A percentile compares a stretch with the other conserved stretches of the same genome.
Evolutionary conservation across 1,284 basidiomycete species (phyloP).

Genomic region (Tetrapyrgos nigripes): DNA sequence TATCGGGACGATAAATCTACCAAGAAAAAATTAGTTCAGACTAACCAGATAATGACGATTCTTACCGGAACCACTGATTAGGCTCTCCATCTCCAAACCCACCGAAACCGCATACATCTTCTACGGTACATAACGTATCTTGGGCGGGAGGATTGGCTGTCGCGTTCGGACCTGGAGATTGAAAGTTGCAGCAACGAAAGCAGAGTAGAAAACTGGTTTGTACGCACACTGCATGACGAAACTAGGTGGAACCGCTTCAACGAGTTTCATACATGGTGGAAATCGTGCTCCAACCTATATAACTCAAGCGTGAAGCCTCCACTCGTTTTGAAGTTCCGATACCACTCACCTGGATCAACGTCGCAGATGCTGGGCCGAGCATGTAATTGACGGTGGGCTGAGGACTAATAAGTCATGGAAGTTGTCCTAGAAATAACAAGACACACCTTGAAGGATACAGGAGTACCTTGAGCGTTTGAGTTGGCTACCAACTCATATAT

Average conservation of each 20-base stretch:
- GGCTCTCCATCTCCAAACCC: slow-evolving; percentile 76
- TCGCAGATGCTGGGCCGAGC: slow-evolving; percentile 88
- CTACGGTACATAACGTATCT: slow-evolving; percentile 70
- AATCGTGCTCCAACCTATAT: too few species aligned
- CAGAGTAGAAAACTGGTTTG: background rate
- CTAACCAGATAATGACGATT: background rate
- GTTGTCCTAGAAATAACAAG: background rate
- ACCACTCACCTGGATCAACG: slow-evolving; percentile 87
- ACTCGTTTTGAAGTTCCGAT: too few species aligned
- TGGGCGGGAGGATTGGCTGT: slow-evolving; percentile 73
- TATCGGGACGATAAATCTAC: slow-evolving; percentile 83
- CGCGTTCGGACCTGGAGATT: slow-evolving; percentile 69
- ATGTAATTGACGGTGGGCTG: slow-evolving; percentile 88
- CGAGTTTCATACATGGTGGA: slow-evolving; percentile 80
- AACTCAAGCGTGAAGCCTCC: too few species aligned
- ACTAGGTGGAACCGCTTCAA: slow-evolving; percentile 65
- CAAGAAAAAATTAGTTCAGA: background rate
- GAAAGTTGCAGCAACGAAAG: slow-evolving; percentile 10
- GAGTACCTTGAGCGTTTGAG: slow-evolving; percentile 73
- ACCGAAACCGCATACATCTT: slow-evolving; percentile 88
- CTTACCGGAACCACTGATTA: slow-evolving; percentile 85
- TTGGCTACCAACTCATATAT: slow-evolving; percentile 85
- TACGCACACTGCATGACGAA: slow-evolving; percentile 70
- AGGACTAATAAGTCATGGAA: slow-evolving; percentile 51
- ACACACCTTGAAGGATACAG: slow-evolving; percentile 80